Base-by-base conservation (phyloP, 257 asterid species). In the Paraleonurus japonicus region DNA sequence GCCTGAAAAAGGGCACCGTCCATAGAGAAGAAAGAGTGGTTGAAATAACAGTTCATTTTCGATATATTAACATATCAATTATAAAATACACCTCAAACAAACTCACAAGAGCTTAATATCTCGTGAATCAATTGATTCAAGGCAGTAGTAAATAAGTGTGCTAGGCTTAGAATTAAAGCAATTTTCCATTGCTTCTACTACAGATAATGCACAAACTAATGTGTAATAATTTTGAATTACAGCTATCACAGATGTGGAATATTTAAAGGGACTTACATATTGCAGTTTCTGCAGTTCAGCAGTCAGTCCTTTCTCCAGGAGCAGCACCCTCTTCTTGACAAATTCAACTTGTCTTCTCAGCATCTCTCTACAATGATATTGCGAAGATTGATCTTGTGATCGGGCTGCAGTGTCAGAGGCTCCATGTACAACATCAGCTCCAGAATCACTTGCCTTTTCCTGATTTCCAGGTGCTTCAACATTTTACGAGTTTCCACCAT, bases 291-390 rank as follows among this genome's bases (percentile, higher is more conserved):
- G 93, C 70, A 85, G 82, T 75, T 95, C 98, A 10, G 86, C 86
- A 23, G 73, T 75, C 43, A 95, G 95, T 11, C 87, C 96, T 83
- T 89, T 89, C 76, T 95, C 98, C 39, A 95, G 70, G 73, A 95
- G 93, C 64, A 86, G 87, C 78, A 95, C 98, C 85, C 99, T 83
- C 81, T 89, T 94, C 80, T 92, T 95, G 71, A 95, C 71, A 69
- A 89, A 95, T 73, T 95, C 99, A 51, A 88, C 95, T 62, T 79
- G 98, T 74, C 96, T 84, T 79, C 95, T 85, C 87, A 91, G 99
- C 92, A 94, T 84, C 86, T 94, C 99, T 61, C 96, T 86, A 72
- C 81, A 89, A 73, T 83, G 90, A 75, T 78, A 85, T 53, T 86
- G 67, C 65, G 61, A 45, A 55, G 87, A 74, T 1, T 92, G 86